These are phyloP conservation scores for Garcia nutans DNA, from an alignment of 345 rosid genomes.

Conservation along the genomic window DNA sequence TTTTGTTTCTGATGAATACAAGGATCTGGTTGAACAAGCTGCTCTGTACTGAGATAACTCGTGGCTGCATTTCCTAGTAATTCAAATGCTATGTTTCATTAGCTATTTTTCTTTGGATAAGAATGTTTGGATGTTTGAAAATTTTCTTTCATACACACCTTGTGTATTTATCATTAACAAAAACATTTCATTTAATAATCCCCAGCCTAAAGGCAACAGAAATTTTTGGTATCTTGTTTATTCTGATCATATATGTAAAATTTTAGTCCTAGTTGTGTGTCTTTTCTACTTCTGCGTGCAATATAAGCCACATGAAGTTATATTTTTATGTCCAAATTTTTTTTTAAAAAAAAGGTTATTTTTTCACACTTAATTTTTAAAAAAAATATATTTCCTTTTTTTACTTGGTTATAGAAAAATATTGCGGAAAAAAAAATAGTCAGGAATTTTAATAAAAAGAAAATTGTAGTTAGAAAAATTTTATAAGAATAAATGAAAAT, in stretches of 20 bases:
- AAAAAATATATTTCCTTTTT: no score
- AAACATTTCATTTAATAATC: neutral
- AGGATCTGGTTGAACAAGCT: constrained; percentile 55
- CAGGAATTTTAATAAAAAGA: no score
- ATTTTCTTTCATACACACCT: constrained; percentile 6
- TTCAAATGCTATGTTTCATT: neutral
- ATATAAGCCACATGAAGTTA: no score
- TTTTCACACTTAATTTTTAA: no score
- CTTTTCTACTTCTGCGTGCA: no score
- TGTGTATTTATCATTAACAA: neutral
- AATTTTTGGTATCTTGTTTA: neutral
- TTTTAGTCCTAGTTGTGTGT: neutral
- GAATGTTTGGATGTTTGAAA: neutral
- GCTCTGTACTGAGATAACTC: constrained; percentile 44
- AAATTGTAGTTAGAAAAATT: no score
- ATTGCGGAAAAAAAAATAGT: no score
- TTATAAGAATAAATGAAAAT: no score
- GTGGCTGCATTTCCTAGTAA: neutral
- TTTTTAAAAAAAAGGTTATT: no score
- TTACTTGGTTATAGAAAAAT: no score
- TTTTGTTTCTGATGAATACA: constrained; percentile 64
- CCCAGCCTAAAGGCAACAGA: neutral
- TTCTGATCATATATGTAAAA: neutral
- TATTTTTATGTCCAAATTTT: no score
- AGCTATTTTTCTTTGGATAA: neutral